phyloP scores from a whole-genome alignment of 192 early-diverging fungal species.

The Linderina pennispora region DNA sequence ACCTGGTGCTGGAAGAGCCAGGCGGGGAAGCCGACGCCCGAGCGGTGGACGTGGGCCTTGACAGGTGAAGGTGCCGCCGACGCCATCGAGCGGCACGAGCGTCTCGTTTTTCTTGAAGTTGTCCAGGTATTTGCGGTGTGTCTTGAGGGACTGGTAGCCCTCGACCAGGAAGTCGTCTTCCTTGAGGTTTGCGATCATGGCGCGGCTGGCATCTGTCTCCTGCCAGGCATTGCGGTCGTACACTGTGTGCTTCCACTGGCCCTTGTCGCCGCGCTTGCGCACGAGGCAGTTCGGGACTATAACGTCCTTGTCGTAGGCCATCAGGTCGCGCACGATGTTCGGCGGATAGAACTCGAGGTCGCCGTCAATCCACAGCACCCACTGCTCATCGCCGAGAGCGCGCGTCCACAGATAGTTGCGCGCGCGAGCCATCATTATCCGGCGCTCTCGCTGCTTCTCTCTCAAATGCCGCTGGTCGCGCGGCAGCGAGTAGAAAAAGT shows the following conservation, averaged over 20 bases:
- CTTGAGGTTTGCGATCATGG: constrained; percentile 34
- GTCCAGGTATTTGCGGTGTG: constrained; percentile 39
- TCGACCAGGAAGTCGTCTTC: constrained; percentile 36
- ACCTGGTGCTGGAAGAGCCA: constrained; percentile 60
- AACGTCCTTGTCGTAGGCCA: constrained; percentile 59
- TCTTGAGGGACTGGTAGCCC: constrained; percentile 39
- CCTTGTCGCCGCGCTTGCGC: constrained; percentile 28
- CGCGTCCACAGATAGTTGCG: constrained; percentile 58
- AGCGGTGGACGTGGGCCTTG: constrained; percentile 58
- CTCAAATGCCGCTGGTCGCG: constrained; percentile 55
- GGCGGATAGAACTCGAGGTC: constrained; percentile 65
- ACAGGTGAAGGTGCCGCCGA: constrained; percentile 64
- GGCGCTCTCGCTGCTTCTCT: constrained; percentile 52
- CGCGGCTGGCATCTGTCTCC: constrained; percentile 53
- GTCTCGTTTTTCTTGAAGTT: constrained; percentile 35
- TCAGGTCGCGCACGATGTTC: constrained; percentile 53
- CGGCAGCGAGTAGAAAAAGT: constrained; percentile 45
- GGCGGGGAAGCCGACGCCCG: constrained; percentile 58
- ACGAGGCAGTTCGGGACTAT: constrained; percentile 59
- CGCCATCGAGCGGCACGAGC: constrained; percentile 55
- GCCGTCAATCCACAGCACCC: constrained; percentile 71
- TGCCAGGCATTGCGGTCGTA: constrained; percentile 70
- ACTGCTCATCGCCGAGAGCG: constrained; percentile 53
- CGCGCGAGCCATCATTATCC: constrained; percentile 54
- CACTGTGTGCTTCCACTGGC: constrained; percentile 46